Percentiles rank a stretch among this genome's conserved stretches.
Conservation (phyloP, 768 basidiomycete genomes). For the Punctularia strigosozonata region DNA sequence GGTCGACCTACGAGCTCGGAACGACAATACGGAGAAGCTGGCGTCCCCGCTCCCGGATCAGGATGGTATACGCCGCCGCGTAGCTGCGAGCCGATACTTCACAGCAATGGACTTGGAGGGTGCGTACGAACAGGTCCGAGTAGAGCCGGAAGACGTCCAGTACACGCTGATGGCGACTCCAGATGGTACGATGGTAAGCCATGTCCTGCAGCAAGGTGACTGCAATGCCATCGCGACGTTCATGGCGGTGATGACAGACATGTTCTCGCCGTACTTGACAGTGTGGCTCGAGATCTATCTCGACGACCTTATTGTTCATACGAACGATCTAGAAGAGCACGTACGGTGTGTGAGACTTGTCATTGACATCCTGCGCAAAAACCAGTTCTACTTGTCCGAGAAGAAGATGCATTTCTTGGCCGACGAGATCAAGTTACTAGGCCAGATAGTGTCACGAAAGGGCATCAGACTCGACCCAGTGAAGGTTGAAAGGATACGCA, state of each 20-base stretch:
- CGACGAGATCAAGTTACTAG: constrained; percentile 17
- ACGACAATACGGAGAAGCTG: constrained; percentile 14
- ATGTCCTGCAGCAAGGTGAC: constrained; percentile 24
- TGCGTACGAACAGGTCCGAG: constrained; percentile 18
- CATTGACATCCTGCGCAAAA: constrained; percentile 19
- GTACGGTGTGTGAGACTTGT: constrained; percentile 18
- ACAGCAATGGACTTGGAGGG: constrained; percentile 16
- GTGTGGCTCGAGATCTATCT: constrained; percentile 24
- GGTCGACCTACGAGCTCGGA: constrained; percentile 9
- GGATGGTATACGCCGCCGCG: constrained; percentile 11
- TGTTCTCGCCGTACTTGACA: constrained; percentile 19
- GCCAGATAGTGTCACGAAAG: constrained; percentile 14
- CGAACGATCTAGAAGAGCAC: constrained; percentile 17
- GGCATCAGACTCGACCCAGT: constrained; percentile 18
- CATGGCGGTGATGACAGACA: constrained; percentile 31
- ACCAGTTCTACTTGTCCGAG: constrained; percentile 25
- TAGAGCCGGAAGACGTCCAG: constrained; percentile 11
- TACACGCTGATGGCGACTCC: constrained; percentile 15
- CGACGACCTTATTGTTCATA: constrained; percentile 23
- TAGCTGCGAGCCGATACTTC: constrained; percentile 6
- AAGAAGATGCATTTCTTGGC: constrained; percentile 23
- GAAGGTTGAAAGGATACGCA: constrained; percentile 15
- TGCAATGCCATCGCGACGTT: constrained; percentile 26
- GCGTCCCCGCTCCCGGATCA: constrained; percentile 16
- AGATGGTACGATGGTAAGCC: constrained; percentile 29